These are phyloP conservation scores for Parastagonospora nodorum DNA, from an alignment of 2,329 filamentous ascomycete species.

Conservation along the genomic window DNA sequence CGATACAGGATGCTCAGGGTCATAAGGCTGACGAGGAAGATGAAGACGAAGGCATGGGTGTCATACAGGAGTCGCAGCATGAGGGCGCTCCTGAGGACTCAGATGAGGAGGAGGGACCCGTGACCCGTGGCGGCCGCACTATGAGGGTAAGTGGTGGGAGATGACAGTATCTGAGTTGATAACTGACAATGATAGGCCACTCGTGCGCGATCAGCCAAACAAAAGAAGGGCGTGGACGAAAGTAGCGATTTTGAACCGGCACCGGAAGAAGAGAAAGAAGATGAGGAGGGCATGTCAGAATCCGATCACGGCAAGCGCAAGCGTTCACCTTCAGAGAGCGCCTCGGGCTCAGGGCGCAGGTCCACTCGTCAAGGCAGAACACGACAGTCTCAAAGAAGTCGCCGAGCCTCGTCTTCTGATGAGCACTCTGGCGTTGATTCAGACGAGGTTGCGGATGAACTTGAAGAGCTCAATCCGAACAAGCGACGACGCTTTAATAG, in stretches of 20 bases:
- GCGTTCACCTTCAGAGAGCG: slow-evolving; percentile 45
- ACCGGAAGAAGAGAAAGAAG: slow-evolving; percentile 60
- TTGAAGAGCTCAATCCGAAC: slow-evolving; percentile 62
- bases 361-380: slow-evolving; percentile 56
- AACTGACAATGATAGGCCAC: slow-evolving; percentile 27
- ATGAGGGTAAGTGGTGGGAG: slow-evolving; percentile 23
- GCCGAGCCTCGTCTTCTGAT: slow-evolving; percentile 54
- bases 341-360: slow-evolving; percentile 52
- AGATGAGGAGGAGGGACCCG: slow-evolving; percentile 59
- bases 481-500: slow-evolving; percentile 45
- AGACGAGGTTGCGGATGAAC: slow-evolving; percentile 45
- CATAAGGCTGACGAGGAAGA: slow-evolving; percentile 36
- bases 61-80: slow-evolving; percentile 51
- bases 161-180: slow-evolving; percentile 6
- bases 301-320: slow-evolving; percentile 54
- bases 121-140: slow-evolving; percentile 53
- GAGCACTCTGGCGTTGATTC: slow-evolving; percentile 54
- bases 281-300: slow-evolving; percentile 59
- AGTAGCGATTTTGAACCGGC: slow-evolving; percentile 69
- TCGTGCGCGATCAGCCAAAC: slow-evolving; percentile 38
- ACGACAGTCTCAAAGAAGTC: slow-evolving; percentile 51
- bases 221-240: slow-evolving; percentile 55
- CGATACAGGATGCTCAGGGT: slow-evolving; percentile 38
- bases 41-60: slow-evolving; percentile 38
- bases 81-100: slow-evolving; percentile 48